Conservation (phyloP, 176 grass and related monocot species). For the Bolboschoenus planiculmis region DNA sequence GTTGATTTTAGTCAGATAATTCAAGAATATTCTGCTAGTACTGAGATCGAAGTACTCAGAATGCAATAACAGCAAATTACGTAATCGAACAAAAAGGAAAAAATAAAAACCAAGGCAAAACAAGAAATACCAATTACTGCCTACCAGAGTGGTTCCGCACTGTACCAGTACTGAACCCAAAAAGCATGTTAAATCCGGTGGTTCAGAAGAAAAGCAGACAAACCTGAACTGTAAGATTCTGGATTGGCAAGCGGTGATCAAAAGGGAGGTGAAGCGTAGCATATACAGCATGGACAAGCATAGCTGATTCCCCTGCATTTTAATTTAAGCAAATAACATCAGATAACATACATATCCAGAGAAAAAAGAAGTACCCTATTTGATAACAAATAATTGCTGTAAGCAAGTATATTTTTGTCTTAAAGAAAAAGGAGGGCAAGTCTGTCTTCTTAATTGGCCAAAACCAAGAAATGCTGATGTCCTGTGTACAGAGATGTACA, state of each 20-base stretch:
- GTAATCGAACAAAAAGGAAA: not conserved
- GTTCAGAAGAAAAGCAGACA: constrained; percentile 5
- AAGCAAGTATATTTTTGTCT: not conserved
- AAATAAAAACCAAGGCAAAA: not conserved
- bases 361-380: not conserved
- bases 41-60: not conserved
- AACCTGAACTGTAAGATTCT: constrained; percentile 98
- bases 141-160: not conserved
- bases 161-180: not conserved
- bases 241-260: constrained; percentile 75
- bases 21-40: not conserved
- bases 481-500: not conserved
- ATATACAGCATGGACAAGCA: constrained; percentile 70
- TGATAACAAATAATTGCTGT: not conserved
- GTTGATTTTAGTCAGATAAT: not conserved
- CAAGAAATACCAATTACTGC: not conserved
- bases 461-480: not conserved
- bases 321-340: not conserved
- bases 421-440: not conserved
- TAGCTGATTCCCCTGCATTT: constrained; percentile 67
- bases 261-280: constrained; percentile 90
- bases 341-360: not conserved
- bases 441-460: not conserved
- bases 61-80: not conserved
- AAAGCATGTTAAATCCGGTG: not conserved